Base-by-base conservation (phyloP, 1,139 yeast species). In the Suhomyces bribrorum region DNA sequence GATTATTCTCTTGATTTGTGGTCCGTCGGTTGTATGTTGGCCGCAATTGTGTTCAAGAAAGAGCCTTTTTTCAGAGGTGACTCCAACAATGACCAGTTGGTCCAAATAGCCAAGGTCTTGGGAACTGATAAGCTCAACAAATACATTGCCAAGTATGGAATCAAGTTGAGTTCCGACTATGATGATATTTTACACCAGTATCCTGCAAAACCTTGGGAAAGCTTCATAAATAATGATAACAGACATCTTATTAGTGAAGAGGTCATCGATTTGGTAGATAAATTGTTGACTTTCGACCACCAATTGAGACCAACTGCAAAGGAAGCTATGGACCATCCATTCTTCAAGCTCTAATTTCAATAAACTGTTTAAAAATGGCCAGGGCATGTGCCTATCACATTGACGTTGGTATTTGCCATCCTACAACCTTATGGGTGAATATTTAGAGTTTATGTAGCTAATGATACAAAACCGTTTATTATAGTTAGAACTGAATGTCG, bases 61-160 rank as follows among this genome's bases (percentile, higher is more conserved):
- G 94, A 85, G 50, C 92, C 92, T 7, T 81, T 85, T 43, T 85
- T 85, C 65, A 78, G 85, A 46, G 94, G 94, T 7, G 83, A 81
- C 45, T 81, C 88, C 13, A 85, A 85, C 56, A 82, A 83, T 28
- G 92, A 85, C 59, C 94, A 85, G 56, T 64, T 85, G 51, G 89
- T 85, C 7, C 88, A 84, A 58, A 85, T 85, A 46, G 87, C 86
- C 8, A 77, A 83, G 52, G 84, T 85, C 2, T 68, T 85, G 52
- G 94, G 94, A 4, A 83, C 94, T 0, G 82, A 81, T 44, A 82
- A 79, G 45, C 67, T 85, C 46, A 66, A 76, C 63, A 64, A 65
- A 26, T 85, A 85, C 56, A 69, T 81, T 39, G 58, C 69, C 36
- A 83, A 83, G 56, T 85, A 85, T 57, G 75, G 78, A 7, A 64